phyloP scores from a whole-genome alignment of 2,329 filamentous ascomycete species.

The Metarhizium guizhouense region DNA sequence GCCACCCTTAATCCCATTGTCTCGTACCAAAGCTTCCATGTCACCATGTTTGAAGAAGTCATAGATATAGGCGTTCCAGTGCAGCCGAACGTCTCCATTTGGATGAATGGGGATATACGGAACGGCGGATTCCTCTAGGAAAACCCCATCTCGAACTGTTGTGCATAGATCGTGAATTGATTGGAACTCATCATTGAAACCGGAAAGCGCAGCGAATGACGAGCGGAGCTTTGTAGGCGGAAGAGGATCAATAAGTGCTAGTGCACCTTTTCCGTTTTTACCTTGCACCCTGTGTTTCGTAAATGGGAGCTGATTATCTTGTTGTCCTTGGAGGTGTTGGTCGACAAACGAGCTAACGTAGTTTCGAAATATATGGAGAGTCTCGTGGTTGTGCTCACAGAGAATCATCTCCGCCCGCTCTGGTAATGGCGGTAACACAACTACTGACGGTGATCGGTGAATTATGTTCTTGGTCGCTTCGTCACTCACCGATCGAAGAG shows the following conservation, averaged over 20 bases:
- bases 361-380: too few species aligned
- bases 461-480: too few species aligned
- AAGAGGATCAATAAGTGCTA: constrained; percentile 11
- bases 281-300: too few species aligned
- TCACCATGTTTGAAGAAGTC: constrained; percentile 73
- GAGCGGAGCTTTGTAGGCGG: constrained; percentile 47
- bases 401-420: too few species aligned
- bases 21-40: constrained; percentile 46
- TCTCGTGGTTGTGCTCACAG: too few species aligned
- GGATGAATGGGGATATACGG: constrained; percentile 57
- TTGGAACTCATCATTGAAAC: constrained; percentile 53
- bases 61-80: constrained; percentile 59
- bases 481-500: too few species aligned
- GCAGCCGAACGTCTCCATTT: constrained; percentile 36
- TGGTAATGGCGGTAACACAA: too few species aligned
- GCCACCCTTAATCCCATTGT: constrained; percentile 56
- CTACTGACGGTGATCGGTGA: too few species aligned
- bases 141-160: constrained; percentile 57
- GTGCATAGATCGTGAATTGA: constrained; percentile 59
- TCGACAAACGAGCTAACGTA: too few species aligned
- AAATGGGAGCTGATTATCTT: too few species aligned
- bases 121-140: constrained; percentile 65
- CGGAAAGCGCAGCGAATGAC: constrained; percentile 63
- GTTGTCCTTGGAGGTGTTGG: too few species aligned
- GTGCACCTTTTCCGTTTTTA: too few species aligned